These are phyloP conservation scores for Daucus carota DNA, from an alignment of 129 eudicot genomes.

Conservation along the genomic window DNA sequence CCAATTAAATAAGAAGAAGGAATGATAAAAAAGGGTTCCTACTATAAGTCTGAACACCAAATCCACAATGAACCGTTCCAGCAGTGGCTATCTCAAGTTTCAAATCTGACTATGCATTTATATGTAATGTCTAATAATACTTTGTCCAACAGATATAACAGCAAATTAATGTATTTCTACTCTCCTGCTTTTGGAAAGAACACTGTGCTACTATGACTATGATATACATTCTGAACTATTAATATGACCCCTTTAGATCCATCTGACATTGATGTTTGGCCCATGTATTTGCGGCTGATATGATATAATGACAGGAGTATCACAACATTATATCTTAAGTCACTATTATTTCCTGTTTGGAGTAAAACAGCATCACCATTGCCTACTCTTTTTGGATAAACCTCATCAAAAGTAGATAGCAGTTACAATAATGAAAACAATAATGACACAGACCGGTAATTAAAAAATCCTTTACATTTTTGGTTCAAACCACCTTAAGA, in stretches of 20 bases:
- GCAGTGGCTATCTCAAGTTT: background rate
- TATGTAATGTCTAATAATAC: background rate
- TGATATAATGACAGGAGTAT: background rate
- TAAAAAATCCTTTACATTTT: background rate
- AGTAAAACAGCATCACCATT: background rate
- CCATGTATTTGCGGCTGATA: background rate
- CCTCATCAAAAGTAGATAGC: background rate
- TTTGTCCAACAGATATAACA: background rate
- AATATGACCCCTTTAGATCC: background rate
- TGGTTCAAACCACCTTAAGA: background rate
- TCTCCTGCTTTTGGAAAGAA: background rate
- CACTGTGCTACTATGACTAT: background rate
- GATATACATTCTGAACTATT: background rate
- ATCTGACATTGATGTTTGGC: background rate
- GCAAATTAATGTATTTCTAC: background rate
- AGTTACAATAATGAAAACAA: background rate
- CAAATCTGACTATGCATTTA: background rate
- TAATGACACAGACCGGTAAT: background rate
- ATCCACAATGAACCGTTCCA: background rate
- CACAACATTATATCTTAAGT: background rate
- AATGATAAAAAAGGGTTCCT: background rate
- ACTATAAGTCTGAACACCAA: background rate
- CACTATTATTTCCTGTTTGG: conserved; percentile 1
- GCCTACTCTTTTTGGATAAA: conserved; percentile 4
- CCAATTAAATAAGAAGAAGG: background rate